These are phyloP conservation scores for Logfia minima DNA, from an alignment of 129 eudicot genomes.

Conservation along the genomic window DNA sequence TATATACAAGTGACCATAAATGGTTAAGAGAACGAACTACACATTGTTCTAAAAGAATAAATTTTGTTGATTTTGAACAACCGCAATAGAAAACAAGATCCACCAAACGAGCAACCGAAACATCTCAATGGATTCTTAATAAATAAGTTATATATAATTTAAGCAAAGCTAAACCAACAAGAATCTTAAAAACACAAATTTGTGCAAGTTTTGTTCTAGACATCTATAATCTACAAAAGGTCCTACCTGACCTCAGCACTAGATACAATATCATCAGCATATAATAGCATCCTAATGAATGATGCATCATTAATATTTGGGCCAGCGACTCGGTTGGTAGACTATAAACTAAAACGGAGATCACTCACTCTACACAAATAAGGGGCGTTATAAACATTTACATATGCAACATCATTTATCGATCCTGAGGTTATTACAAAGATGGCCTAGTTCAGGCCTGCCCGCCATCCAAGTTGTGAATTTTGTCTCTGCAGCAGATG, in stretches of 20 bases:
- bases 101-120: not conserved
- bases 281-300: constrained; percentile 27
- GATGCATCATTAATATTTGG: constrained; percentile 37
- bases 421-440: constrained; percentile 81
- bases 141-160: not conserved
- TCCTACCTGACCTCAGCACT: constrained; percentile 30
- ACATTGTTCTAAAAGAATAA: no score
- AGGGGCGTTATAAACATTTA: constrained; percentile 21
- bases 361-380: constrained; percentile 19
- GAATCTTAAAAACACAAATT: constrained; percentile 20
- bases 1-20: not conserved
- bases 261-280: constrained; percentile 35
- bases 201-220: constrained; percentile 20
- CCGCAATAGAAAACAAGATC: not conserved
- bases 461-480: constrained; percentile 74
- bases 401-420: constrained; percentile 44
- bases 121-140: not conserved
- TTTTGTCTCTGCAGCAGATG: constrained; percentile 41
- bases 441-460: constrained; percentile 94
- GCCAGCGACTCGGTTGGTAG: constrained; percentile 19
- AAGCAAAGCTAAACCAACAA: constrained; percentile 20
- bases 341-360: constrained; percentile 20
- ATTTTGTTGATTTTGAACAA: not conserved
- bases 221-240: constrained; percentile 26
- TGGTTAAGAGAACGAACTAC: not conserved